Percentiles rank a stretch among this genome's conserved stretches.
These are phyloP conservation scores for Carex myosuroides DNA, from an alignment of 176 grass and related monocot genomes.

Conservation along the genomic window DNA sequence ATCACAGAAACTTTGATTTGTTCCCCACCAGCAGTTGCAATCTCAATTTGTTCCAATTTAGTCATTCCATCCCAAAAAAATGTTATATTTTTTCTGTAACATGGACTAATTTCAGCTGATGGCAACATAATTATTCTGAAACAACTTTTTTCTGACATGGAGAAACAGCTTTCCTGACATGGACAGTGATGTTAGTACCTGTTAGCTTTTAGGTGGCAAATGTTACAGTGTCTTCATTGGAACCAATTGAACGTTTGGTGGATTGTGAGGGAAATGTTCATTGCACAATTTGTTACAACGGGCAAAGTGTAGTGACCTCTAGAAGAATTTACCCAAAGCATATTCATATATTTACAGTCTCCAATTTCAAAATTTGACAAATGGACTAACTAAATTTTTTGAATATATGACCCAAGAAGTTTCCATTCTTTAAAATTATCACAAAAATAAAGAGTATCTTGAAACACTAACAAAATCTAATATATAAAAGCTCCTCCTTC, in stretches of 20 bases:
- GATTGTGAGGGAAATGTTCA: background rate
- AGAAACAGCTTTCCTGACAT: too few species aligned
- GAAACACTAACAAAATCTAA: background rate
- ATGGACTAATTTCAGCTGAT: background rate
- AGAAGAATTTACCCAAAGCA: background rate
- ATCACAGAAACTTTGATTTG: background rate
- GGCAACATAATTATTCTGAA: background rate
- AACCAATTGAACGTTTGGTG: background rate
- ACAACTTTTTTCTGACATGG: too few species aligned
- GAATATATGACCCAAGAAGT: background rate
- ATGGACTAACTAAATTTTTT: background rate
- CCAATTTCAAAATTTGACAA: background rate
- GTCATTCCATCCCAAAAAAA: background rate
- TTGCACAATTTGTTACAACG: background rate
- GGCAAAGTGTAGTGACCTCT: background rate
- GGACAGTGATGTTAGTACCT: background rate
- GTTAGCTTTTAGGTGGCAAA: background rate
- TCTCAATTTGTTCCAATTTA: background rate
- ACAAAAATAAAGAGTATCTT: background rate
- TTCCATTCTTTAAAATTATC: background rate
- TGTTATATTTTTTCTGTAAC: background rate
- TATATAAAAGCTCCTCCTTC: background rate
- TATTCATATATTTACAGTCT: background rate
- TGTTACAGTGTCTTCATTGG: background rate
- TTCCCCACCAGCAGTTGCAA: background rate